Percentiles rank a stretch among this genome's conserved stretches.
These are phyloP conservation scores for Carnegiea gigantea DNA, from an alignment of 179 eudicot species.

Conservation along the genomic window DNA sequence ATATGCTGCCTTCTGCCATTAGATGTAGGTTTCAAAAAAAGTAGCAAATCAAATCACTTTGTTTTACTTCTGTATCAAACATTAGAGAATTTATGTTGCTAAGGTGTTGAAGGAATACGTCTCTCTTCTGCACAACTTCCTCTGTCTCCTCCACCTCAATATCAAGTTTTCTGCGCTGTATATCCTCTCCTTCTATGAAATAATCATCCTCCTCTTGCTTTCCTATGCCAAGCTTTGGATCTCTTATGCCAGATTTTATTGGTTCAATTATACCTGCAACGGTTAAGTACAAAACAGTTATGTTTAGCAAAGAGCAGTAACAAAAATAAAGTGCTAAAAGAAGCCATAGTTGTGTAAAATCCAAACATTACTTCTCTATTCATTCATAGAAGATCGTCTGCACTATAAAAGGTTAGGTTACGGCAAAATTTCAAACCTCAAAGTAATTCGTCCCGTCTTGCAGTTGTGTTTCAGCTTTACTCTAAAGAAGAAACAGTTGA, in stretches of 20 bases:
- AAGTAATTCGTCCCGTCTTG: neutral
- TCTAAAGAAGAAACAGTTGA: neutral
- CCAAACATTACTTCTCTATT: neutral
- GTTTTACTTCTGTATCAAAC: conserved; percentile 24
- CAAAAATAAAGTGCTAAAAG: conserved; percentile 6
- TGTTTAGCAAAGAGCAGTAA: neutral
- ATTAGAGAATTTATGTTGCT: conserved; percentile 4
- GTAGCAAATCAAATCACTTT: conserved; percentile 55
- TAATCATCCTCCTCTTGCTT: conserved; percentile 94
- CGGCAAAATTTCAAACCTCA: conserved; percentile 6
- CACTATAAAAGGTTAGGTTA: neutral
- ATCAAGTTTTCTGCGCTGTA: conserved; percentile 80
- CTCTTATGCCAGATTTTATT: conserved; percentile 81
- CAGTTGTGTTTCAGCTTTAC: neutral
- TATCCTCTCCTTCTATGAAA: conserved; percentile 80
- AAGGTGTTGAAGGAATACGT: conserved; percentile 53
- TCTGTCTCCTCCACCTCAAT: conserved; percentile 88
- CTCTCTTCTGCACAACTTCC: conserved; percentile 81
- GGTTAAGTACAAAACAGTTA: neutral
- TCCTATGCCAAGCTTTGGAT: conserved; percentile 78
- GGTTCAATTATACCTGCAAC: conserved; percentile 75
- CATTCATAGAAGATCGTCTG: neutral
- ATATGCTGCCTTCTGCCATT: conserved; percentile 95
- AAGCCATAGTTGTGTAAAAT: neutral
- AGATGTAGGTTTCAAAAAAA: conserved; percentile 66